Percentiles rank a stretch among this genome's conserved stretches.
Conservation (phyloP, 441 rosid species). For the Bocquillonia castaneifolia region DNA sequence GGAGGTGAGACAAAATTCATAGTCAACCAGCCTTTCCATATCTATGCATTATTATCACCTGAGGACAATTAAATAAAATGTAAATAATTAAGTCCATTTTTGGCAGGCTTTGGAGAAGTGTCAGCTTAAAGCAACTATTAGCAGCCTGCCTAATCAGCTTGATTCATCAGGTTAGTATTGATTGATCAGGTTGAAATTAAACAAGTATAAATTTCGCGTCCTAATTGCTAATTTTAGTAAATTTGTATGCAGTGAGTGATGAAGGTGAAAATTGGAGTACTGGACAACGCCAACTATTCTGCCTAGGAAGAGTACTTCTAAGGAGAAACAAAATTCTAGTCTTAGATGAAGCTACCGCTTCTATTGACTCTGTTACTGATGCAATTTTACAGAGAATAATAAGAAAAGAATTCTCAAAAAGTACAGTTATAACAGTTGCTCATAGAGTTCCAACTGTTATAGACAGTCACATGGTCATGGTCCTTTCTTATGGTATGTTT, state of each 20-base stretch:
- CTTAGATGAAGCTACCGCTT: constrained; percentile 93
- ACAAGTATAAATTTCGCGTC: no score
- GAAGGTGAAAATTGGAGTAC: constrained; percentile 96
- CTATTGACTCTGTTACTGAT: constrained; percentile 84
- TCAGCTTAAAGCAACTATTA: constrained; percentile 68
- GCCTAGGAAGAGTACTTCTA: constrained; percentile 76
- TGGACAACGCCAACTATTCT: constrained; percentile 85
- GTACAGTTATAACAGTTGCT: constrained; percentile 82
- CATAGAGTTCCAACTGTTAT: constrained; percentile 94
- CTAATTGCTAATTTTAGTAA: no score
- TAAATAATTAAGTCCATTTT: background rate
- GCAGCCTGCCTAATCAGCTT: constrained; percentile 59
- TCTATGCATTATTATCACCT: background rate
- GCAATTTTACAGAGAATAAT: constrained; percentile 69
- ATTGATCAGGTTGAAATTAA: background rate
- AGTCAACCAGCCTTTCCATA: no score
- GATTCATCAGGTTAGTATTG: constrained; percentile 55
- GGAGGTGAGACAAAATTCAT: constrained; percentile 56
- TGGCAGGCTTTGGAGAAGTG: constrained; percentile 78
- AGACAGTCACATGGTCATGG: no score
- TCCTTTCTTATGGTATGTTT: no score
- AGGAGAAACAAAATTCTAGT: constrained; percentile 71
- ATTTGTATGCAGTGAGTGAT: constrained; percentile 52
- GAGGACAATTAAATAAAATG: background rate
- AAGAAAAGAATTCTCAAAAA: constrained; percentile 58